Evolutionary conservation across 208 protist genomes (phyloP).

Genomic region (Trypanosomatidae sp.): DNA sequence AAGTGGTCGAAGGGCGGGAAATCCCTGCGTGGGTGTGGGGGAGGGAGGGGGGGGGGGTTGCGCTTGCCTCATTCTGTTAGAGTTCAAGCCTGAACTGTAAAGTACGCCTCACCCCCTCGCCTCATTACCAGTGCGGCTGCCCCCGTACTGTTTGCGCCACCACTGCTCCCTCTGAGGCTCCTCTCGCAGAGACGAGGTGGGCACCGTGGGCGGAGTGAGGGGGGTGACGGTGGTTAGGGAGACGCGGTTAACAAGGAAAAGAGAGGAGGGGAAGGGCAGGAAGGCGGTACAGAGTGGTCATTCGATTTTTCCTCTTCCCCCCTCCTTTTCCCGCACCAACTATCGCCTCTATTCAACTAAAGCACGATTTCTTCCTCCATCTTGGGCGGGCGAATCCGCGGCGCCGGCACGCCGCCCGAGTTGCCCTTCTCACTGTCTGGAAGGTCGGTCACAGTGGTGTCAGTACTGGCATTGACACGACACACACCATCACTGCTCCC

Average conservation of each 20-base stretch:
- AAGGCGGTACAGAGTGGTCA: not conserved
- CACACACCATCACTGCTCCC: not conserved
- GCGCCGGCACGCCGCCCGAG: constrained; percentile 1
- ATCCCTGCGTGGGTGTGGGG: not conserved
- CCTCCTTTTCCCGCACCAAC: not conserved
- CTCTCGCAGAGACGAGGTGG: not conserved
- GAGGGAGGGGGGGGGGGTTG: not conserved
- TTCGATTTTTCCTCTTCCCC: not conserved
- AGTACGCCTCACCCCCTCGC: not conserved
- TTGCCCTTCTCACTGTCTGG: not conserved
- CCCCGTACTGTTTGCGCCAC: not conserved
- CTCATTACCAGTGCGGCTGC: not conserved
- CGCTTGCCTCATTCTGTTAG: not conserved
- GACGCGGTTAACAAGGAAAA: not conserved
- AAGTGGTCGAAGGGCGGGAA: not conserved
- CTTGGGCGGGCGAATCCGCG: constrained; percentile 22
- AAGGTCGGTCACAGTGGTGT: not conserved
- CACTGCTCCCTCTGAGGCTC: not conserved
- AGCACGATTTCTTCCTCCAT: constrained; percentile 50
- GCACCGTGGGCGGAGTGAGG: not conserved
- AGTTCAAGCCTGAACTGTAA: not conserved
- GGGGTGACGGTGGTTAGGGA: not conserved
- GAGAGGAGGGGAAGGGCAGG: not conserved
- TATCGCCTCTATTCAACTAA: constrained; percentile 1
- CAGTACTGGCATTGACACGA: not conserved